A percentile compares a stretch with the other conserved stretches of the same genome.
phyloP scores from a whole-genome alignment of 805 yeast genomes.

The Candida suzukii region DNA sequence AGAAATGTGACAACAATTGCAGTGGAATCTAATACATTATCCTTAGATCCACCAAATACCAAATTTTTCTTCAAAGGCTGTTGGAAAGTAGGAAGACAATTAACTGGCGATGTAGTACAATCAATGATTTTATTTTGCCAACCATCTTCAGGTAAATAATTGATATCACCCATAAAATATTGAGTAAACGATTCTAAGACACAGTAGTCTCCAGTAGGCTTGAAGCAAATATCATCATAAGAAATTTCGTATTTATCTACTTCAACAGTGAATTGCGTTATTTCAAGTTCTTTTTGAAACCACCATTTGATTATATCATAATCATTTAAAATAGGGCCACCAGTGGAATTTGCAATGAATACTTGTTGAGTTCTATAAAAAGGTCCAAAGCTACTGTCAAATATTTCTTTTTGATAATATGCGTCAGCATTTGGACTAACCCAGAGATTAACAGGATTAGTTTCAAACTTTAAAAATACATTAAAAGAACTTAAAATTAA shows the following conservation, averaged over 20 bases:
- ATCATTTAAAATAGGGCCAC: constrained; percentile 50
- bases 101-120: constrained; percentile 80
- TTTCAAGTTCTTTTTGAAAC: constrained; percentile 67
- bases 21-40: constrained; percentile 46
- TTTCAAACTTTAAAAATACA: constrained; percentile 51
- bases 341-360: constrained; percentile 62
- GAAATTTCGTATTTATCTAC: constrained; percentile 13
- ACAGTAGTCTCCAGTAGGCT: constrained; percentile 75
- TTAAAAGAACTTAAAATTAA: constrained; percentile 46
- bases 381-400: constrained; percentile 82
- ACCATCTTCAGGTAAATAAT: constrained; percentile 35
- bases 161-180: constrained; percentile 65
- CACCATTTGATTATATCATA: constrained; percentile 81
- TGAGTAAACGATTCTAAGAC: constrained; percentile 85
- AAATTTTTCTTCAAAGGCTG: constrained; percentile 76
- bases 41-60: constrained; percentile 56
- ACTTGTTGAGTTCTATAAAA: constrained; percentile 86
- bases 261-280: constrained; percentile 12
- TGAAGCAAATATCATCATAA: constrained; percentile 70
- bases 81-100: constrained; percentile 83
- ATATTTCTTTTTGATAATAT: constrained; percentile 56
- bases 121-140: constrained; percentile 51
- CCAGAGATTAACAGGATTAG: constrained; percentile 82
- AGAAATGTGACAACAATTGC: constrained; percentile 77
- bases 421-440: constrained; percentile 75